Base-by-base conservation (phyloP, 257 asterid genomes). In the Thymus mandschuricus region DNA sequence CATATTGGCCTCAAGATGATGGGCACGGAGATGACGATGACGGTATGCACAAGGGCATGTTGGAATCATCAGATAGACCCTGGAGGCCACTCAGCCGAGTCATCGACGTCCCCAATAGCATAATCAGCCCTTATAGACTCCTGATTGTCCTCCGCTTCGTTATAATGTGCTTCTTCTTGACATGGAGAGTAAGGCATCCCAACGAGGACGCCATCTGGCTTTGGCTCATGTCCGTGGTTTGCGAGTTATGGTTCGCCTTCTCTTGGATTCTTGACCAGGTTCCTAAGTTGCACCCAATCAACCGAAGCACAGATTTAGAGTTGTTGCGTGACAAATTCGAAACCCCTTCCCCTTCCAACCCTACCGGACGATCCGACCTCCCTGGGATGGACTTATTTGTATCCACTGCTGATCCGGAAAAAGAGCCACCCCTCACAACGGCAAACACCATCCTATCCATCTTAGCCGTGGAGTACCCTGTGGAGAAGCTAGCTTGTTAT, bases 1-100 rank as follows among this genome's bases (percentile, higher is more conserved):
- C 97, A 6, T 92, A 92, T 52, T 89, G 97, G 95, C 97, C 97
- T 6, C 86, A 78, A 6, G 93, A 86, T 2, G 94, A 85, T n/a
- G 21, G 21, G 21, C 21, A 21, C 21, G 21, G 21, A 21, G 21
- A 21, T 21, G 50, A 13, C n/a, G 91, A 83, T 28, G 91, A 79
- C 4, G 87, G 70, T 0, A 69, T 75, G 68, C 77, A 71, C 1
- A 71, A 62, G 5, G 79, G 86, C 60, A 60, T 77, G 73, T 10
- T 85, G 11, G 96, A 92, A 12, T 12, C 88, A 11, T 69, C 86
- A 0, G 97, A 92, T 66, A 87, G 75, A 80, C 97, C 97, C 0
- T 92, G 97, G 96, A 89, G 74, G 79, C 97, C 97, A 8, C 91
- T 92, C 12, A 89, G 93, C 58, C 90, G 96, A 50, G 73, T 57